Evolutionary conservation across 352 stramenopile genomes (phyloP), one percentile per base, ranked within the genome.

Genomic region (Phytophthora pinifolia): DNA sequence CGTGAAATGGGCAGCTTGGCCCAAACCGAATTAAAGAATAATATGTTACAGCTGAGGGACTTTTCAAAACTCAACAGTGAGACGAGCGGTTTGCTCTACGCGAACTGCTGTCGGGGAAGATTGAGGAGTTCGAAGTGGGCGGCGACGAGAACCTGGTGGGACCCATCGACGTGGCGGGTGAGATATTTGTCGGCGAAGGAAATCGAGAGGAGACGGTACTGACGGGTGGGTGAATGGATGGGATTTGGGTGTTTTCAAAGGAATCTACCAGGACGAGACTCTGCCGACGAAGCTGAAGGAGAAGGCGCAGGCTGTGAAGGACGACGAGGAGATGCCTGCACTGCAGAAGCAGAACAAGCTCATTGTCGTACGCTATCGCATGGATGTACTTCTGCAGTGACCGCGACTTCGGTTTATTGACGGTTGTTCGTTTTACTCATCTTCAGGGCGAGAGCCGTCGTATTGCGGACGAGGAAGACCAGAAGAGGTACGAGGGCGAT

Each of bases 341-440:
- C 43, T 95, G 27, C 83, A 93, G 62, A 92, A 92, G 60, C 85
- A 95, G 44, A 95, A 95, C 63, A 95, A 95, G 54, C 62, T 87
- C 14, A 92, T 92, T 52, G 72, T 91, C 53, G 77, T 88, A 54
- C 25, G 68, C 29, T 13, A 25, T 32, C 41, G 10, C 2, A 34
- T 36, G 17, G 17, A 30, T 43, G 25, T 14, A 30, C 13, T 49
- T 17, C 8, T 6, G 22, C 22, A 3, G 6, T 27, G 22, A 27
- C 22, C 22, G 22, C 22, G 4, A 35, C 5, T 27, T 52, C n/a
- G n/a, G 0, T 46, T 34, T 53, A 20, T 51, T 30, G 9, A 9
- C 15, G 6, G 59, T 36, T 37, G 9, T 41, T 44, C 22, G 27
- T 41, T 32, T 32, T 49, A 17, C 20, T 18, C 35, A 6, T 62